Percentiles rank a stretch among this genome's conserved stretches.
These are phyloP conservation scores for Comarum palustre DNA, from an alignment of 306 rosid species.

Conservation along the genomic window DNA sequence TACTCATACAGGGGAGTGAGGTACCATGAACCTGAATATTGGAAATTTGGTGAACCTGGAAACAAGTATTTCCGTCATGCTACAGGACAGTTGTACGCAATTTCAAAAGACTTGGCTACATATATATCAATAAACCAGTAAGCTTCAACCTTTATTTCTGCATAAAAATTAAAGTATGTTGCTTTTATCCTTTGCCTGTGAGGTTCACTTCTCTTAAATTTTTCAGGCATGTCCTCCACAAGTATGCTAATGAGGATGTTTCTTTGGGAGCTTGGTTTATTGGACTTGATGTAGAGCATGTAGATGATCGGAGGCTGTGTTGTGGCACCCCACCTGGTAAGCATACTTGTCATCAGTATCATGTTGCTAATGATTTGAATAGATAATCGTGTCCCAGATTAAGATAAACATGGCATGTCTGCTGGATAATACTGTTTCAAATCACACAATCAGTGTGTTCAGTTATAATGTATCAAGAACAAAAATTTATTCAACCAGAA, in stretches of 20 bases:
- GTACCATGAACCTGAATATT: conserved; percentile 93
- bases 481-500: neutral
- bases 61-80: conserved; percentile 99
- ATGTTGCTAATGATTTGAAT: neutral
- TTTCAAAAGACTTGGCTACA: conserved; percentile 87
- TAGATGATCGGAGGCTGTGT: conserved; percentile 88
- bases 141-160: conserved; percentile 25
- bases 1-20: conserved; percentile 79
- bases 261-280: conserved; percentile 96
- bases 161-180: conserved; percentile 5
- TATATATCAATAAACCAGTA: conserved; percentile 87
- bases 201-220: conserved; percentile 14
- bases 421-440: conserved; percentile 16
- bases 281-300: conserved; percentile 88
- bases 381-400: neutral
- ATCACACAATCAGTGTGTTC: neutral
- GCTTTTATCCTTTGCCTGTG: conserved; percentile 7
- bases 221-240: conserved; percentile 89
- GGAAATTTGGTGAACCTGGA: conserved; percentile 96
- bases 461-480: neutral
- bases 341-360: conserved; percentile 3
- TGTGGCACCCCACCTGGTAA: conserved; percentile 98
- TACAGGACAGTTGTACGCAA: conserved; percentile 93
- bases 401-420: neutral
- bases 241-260: conserved; percentile 96